Conservation (phyloP, 108 stramenopile species). For the Cyclotella cryptica region DNA sequence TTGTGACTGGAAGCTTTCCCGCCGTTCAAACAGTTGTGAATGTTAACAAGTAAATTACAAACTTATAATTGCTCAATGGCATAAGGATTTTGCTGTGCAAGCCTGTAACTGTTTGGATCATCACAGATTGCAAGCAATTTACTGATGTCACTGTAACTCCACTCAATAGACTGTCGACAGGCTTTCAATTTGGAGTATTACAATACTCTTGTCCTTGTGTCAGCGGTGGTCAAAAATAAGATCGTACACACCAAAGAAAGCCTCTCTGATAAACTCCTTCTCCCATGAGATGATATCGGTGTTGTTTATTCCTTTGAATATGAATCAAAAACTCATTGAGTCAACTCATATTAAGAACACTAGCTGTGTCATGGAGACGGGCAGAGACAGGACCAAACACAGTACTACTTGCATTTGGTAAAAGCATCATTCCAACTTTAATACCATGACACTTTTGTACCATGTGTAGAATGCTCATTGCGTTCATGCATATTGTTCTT, state of each 20-base stretch:
- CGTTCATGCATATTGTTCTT: no score
- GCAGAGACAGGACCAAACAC: no score
- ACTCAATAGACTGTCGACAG: constrained; percentile 19
- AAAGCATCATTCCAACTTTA: constrained; percentile 14
- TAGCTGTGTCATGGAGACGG: no score
- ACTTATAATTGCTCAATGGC: no score
- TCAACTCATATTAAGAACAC: constrained; percentile 14
- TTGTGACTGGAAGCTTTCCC: not conserved
- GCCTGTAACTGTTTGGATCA: not conserved
- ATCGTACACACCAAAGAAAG: not conserved
- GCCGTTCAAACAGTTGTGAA: no score
- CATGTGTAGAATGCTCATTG: constrained; percentile 24
- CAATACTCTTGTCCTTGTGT: no score
- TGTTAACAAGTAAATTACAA: no score
- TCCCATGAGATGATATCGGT: not conserved
- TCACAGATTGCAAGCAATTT: no score
- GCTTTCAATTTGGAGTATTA: not conserved
- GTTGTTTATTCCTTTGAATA: no score
- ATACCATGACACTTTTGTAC: constrained; percentile 24
- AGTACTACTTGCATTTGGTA: constrained; percentile 24
- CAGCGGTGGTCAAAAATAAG: no score
- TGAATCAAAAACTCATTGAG: constrained; percentile 13
- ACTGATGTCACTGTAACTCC: no score
- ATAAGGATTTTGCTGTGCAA: constrained; percentile 22
- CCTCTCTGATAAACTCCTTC: not conserved